These are phyloP conservation scores for Lentinula edodes DNA, from an alignment of 768 basidiomycete species.

Conservation along the genomic window DNA sequence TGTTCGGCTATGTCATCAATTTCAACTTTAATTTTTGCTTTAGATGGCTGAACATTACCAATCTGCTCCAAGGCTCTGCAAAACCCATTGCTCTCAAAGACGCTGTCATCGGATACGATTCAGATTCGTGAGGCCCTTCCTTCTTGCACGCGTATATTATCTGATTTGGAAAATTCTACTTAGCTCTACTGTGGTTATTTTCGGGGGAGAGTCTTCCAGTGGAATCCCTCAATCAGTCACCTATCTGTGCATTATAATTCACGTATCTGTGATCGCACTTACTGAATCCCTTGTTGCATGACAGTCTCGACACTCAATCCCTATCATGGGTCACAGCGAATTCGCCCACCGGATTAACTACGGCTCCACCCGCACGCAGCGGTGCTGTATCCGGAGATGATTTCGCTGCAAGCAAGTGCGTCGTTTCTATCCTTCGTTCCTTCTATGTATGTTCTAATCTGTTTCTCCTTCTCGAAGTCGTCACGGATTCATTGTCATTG, in stretches of 20 bases:
- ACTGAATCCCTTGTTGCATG: constrained; percentile 9
- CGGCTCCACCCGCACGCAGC: constrained; percentile 56
- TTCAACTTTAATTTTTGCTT: constrained; percentile 22
- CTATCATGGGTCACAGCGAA: constrained; percentile 56
- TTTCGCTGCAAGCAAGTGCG: constrained; percentile 80
- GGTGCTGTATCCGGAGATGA: constrained; percentile 62
- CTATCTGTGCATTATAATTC: constrained; percentile 46
- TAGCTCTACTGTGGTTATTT: constrained; percentile 59
- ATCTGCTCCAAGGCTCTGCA: constrained; percentile 46
- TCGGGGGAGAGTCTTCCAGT: constrained; percentile 68
- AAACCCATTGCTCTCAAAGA: constrained; percentile 63
- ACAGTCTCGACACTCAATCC: constrained; percentile 56
- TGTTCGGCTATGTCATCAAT: constrained; percentile 14
- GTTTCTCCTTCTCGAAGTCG: constrained; percentile 42
- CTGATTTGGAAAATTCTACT: constrained; percentile 1
- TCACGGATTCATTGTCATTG: constrained; percentile 66
- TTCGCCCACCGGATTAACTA: constrained; percentile 42
- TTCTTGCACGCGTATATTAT: not conserved
- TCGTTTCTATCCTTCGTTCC: constrained; percentile 12
- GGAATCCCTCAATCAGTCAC: constrained; percentile 61
- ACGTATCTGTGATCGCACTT: not conserved
- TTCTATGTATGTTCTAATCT: constrained; percentile 1
- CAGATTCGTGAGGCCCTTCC: constrained; percentile 27
- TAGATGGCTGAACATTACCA: constrained; percentile 64
- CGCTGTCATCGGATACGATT: constrained; percentile 62